A percentile compares a stretch with the other conserved stretches of the same genome.
Conservation (phyloP, 2,329 filamentous ascomycete genomes). For the Stromatinia cepivora region DNA sequence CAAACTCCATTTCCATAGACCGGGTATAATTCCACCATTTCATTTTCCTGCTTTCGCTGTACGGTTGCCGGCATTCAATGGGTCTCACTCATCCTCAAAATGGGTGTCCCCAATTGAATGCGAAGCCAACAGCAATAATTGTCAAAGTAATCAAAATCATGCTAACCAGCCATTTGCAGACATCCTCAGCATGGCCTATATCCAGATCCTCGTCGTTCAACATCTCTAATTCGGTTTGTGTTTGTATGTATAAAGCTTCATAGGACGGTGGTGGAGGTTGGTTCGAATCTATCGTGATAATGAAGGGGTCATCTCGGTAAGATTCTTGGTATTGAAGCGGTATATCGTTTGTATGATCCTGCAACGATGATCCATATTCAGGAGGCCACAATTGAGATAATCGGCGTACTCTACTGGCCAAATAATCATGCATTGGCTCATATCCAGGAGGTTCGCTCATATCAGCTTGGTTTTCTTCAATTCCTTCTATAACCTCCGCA, state of each 20-base stretch:
- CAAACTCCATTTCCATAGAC: slow-evolving; percentile 14
- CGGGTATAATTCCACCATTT: slow-evolving; percentile 20
- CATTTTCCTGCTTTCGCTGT: background rate
- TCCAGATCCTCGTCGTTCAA: slow-evolving; percentile 31
- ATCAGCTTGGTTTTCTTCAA: slow-evolving; percentile 2
- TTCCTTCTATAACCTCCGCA: slow-evolving; percentile 2
- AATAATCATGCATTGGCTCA: slow-evolving; percentile 39
- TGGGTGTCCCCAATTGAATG: slow-evolving; percentile 36
- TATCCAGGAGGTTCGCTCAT: slow-evolving; percentile 33
- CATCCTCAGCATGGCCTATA: slow-evolving; percentile 32
- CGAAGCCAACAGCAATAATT: slow-evolving; percentile 35
- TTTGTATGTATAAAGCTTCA: slow-evolving; percentile 31
- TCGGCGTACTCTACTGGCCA: slow-evolving; percentile 29
- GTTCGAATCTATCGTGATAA: slow-evolving; percentile 33
- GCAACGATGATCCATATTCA: background rate
- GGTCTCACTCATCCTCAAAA: slow-evolving; percentile 11
- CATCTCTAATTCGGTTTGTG: slow-evolving; percentile 30
- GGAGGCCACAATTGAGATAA: slow-evolving; percentile 19
- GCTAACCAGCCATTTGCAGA: slow-evolving; percentile 38
- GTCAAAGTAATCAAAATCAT: slow-evolving; percentile 38
- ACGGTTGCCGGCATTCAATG: slow-evolving; percentile 1
- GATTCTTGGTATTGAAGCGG: slow-evolving; percentile 28
- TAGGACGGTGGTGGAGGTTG: slow-evolving; percentile 35
- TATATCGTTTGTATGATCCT: slow-evolving; percentile 15
- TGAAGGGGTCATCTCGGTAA: slow-evolving; percentile 37